phyloP scores from a whole-genome alignment of 2,329 filamentous ascomycete genomes.

The Trichoderma afroharzianum region DNA sequence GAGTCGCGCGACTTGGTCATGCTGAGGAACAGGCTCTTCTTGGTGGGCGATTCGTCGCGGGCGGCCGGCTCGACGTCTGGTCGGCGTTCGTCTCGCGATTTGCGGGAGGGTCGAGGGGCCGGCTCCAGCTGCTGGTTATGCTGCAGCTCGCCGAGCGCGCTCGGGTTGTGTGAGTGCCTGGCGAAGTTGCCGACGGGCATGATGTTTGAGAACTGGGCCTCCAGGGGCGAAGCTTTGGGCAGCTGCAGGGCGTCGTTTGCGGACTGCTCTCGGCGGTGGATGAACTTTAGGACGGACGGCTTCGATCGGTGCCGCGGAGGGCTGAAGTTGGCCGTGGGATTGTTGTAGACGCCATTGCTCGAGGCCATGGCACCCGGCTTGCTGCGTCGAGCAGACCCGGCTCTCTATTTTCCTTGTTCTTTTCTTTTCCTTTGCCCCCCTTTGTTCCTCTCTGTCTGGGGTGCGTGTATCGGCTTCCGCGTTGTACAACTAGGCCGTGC shows the following conservation, averaged over 20 bases:
- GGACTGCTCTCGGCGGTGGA: slow-evolving; percentile 47
- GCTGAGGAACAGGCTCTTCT: slow-evolving; percentile 28
- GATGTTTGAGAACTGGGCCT: slow-evolving; percentile 25
- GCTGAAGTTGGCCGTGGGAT: slow-evolving; percentile 14
- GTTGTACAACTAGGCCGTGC: background rate
- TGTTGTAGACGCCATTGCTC: slow-evolving; percentile 16
- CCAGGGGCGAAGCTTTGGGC: slow-evolving; percentile 20
- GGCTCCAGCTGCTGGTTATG: slow-evolving; percentile 48
- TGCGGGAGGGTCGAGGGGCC: slow-evolving; percentile 35
- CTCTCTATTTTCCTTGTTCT: background rate
- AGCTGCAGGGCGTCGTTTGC: slow-evolving; percentile 38
- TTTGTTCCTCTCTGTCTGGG: background rate
- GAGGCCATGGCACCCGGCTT: slow-evolving; percentile 22
- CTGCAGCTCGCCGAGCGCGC: slow-evolving; percentile 54
- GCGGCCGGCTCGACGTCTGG: slow-evolving; percentile 27
- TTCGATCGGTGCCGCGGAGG: slow-evolving; percentile 39
- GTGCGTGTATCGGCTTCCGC: background rate
- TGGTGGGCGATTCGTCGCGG: slow-evolving; percentile 42
- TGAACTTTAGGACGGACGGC: slow-evolving; percentile 49
- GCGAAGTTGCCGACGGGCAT: slow-evolving; percentile 34
- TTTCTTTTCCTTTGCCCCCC: background rate
- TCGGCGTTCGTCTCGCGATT: slow-evolving; percentile 32
- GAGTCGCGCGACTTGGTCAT: slow-evolving; percentile 42
- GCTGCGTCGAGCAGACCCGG: background rate
- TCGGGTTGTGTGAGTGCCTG: slow-evolving; percentile 36